Evolutionary conservation across 495 filamentous ascomycete genomes (phyloP), one percentile per base, ranked within the genome.

Genomic region (Aspergillus heteromorphus): DNA sequence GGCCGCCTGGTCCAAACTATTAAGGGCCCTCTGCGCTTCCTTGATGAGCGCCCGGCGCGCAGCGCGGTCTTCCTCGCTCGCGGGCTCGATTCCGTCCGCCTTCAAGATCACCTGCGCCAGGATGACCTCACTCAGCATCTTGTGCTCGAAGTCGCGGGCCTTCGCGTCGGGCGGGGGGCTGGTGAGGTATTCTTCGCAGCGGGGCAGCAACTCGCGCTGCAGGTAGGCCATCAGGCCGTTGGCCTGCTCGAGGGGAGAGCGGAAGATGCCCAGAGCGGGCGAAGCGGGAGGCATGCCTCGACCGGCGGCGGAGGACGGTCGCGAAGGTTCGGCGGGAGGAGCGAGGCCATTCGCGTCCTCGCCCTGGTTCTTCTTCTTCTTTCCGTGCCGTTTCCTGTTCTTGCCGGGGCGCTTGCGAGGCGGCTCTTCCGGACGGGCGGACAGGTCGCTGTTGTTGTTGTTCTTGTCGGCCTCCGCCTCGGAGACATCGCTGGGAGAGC

Each of bases 51-150:
- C 87, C 66, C 86, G 87, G 61, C 92, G 79, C 61, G 77, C 80
- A 41, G 72, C 74, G 41, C 92, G 79, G 34, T 82, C 80, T 17
- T 69, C 75, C 59, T 92, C 79, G 6, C 81, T 83, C 17, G 85
- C 81, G 2, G 83, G 86, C 51, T 92, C 89, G 21, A 96, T 85
- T 13, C 78, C 85, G 73, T 97, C 92, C 21, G 92, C 76, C 71
- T 95, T 96, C 60, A 98, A 60, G 53, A 96, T 57, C 6, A 92
- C 79, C 65, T 96, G 88, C 48, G 83, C 79, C 76, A 97, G 72
- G 50, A 96, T 86, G 4, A 83, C 89, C 75, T 97, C 93, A 23
- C 80, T 85, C 30, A 97, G 63, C 65, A 82, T 87, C 68, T 87
- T 85, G 56, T 97, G 85, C 58, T 92, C 87, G 38, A 88, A 87